Conservation (phyloP, 108 stramenopile genomes). For the Nannochloropsis salina region DNA sequence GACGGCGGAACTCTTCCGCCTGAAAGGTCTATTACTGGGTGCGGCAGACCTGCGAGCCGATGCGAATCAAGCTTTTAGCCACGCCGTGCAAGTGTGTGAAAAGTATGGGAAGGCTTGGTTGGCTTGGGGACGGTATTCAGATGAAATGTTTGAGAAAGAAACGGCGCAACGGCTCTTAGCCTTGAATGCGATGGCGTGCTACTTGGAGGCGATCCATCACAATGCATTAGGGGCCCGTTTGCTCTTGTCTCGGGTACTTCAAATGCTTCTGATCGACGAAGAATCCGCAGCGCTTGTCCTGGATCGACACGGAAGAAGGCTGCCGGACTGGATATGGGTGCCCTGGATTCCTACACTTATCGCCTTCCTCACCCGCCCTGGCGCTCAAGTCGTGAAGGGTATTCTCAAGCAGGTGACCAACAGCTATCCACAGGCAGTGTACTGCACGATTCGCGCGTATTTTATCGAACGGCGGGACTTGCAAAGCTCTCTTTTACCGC, state of each 20-base stretch:
- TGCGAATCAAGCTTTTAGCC: conserved; percentile 80
- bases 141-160: conserved; percentile 47
- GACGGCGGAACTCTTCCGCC: conserved; percentile 76
- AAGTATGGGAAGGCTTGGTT: conserved; percentile 77
- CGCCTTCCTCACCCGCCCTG: conserved; percentile 32
- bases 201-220: conserved; percentile 56
- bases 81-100: conserved; percentile 79
- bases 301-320: conserved; percentile 45
- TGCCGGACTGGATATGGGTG: conserved; percentile 88
- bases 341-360: conserved; percentile 86
- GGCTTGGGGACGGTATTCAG: conserved; percentile 83
- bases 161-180: conserved; percentile 62
- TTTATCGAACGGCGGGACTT: conserved; percentile 45
- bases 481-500: not conserved
- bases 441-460: conserved; percentile 49
- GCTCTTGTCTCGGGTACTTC: conserved; percentile 74
- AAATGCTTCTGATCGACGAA: conserved; percentile 76
- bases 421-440: conserved; percentile 44
- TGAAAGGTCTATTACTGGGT: conserved; percentile 73
- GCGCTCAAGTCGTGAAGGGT: conserved; percentile 31
- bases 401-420: conserved; percentile 26
- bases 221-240: conserved; percentile 66
- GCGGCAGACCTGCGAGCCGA: conserved; percentile 66
- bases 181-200: conserved; percentile 88
- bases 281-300: conserved; percentile 33